Conservation (phyloP, 148 eudicot species). For the Spergularia marina region DNA sequence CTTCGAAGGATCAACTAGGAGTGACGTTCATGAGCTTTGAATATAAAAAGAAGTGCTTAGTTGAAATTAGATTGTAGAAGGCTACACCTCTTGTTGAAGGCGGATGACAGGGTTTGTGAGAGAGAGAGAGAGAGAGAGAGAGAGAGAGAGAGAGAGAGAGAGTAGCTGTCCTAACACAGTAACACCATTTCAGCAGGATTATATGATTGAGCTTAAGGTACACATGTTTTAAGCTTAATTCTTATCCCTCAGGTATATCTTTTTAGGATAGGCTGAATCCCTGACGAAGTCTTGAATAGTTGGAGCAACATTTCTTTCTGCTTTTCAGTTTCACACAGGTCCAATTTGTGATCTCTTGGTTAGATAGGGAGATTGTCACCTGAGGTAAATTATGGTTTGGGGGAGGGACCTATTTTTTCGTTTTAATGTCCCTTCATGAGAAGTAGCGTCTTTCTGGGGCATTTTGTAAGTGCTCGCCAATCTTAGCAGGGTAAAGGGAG, state of each 20-base stretch:
- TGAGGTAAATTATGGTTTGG: neutral
- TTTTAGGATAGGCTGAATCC: too few species aligned
- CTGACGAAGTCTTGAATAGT: neutral
- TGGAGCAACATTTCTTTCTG: neutral
- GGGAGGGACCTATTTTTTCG: neutral
- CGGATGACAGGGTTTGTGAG: neutral
- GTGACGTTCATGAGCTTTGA: too few species aligned
- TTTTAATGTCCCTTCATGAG: too few species aligned
- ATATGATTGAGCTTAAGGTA: neutral
- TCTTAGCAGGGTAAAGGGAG: neutral
- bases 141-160: too few species aligned
- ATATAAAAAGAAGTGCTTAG: neutral
- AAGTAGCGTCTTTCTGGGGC: too few species aligned
- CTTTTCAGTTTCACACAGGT: too few species aligned
- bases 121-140: neutral
- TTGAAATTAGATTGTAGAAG: neutral
- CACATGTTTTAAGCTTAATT: neutral
- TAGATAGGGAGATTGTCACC: too few species aligned
- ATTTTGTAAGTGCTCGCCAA: neutral
- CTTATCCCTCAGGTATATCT: neutral
- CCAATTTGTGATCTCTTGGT: too few species aligned
- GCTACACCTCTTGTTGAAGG: neutral
- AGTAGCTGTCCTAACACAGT: too few species aligned
- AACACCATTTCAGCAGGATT: neutral
- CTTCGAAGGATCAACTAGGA: too few species aligned